phyloP scores from a whole-genome alignment of 345 rosid genomes.

The Orychophragmus violaceus region DNA sequence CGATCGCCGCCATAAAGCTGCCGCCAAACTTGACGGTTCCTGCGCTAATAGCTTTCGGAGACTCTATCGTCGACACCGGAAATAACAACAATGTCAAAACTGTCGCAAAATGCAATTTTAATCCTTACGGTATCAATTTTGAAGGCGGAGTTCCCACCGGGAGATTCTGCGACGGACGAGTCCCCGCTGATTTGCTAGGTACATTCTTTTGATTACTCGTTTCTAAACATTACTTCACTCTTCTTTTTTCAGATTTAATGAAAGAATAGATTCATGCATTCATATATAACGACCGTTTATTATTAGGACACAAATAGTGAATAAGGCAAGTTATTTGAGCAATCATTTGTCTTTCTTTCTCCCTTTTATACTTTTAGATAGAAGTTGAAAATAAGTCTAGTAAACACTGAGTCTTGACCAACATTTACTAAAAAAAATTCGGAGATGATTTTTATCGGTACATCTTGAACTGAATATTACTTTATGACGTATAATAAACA shows the following conservation, averaged over 20 bases:
- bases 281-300: neutral
- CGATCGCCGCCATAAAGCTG: slow-evolving; percentile 11
- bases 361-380: neutral
- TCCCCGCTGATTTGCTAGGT: slow-evolving; percentile 50
- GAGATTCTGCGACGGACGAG: slow-evolving; percentile 49
- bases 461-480: too few species aligned
- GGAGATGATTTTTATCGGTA: too few species aligned
- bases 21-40: slow-evolving; percentile 27
- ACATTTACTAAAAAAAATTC: neutral
- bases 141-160: slow-evolving; percentile 45
- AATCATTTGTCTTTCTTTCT: neutral
- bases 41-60: slow-evolving; percentile 45
- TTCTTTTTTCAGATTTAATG: neutral
- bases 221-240: neutral
- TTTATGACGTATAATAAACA: too few species aligned
- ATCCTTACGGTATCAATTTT: slow-evolving; percentile 52
- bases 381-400: too few species aligned
- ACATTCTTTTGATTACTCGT: neutral
- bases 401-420: neutral
- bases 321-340: neutral
- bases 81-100: slow-evolving; percentile 45
- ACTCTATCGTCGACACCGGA: slow-evolving; percentile 55
- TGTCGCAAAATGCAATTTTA: slow-evolving; percentile 35
- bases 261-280: neutral
- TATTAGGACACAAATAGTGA: neutral